phyloP scores from a whole-genome alignment of 2,329 filamentous ascomycete genomes.

The Aspergillus luchuensis region DNA sequence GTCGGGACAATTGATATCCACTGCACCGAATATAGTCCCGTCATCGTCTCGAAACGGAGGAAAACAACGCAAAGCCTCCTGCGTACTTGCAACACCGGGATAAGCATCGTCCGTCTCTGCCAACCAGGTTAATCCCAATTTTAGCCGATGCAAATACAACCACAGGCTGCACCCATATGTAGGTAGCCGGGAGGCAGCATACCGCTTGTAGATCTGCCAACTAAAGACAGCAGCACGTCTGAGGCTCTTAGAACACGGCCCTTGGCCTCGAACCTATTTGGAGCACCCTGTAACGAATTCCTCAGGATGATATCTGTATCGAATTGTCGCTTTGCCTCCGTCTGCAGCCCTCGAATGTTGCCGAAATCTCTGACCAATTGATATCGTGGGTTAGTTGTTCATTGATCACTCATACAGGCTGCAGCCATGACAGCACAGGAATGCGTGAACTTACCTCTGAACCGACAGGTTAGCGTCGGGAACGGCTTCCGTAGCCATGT shows the following conservation, averaged over 20 bases:
- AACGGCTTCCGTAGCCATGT: slow-evolving; percentile 16
- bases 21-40: slow-evolving; percentile 20
- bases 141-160: slow-evolving; percentile 6
- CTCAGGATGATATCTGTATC: slow-evolving; percentile 23
- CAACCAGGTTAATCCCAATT: neutral
- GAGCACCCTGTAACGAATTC: slow-evolving; percentile 14
- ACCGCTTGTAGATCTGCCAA: slow-evolving; percentile 24
- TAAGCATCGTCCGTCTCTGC: slow-evolving; percentile 17
- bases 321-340: slow-evolving; percentile 19
- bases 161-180: slow-evolving; percentile 9
- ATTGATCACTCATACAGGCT: neutral
- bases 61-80: slow-evolving; percentile 31
- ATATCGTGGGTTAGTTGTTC: slow-evolving; percentile 4
- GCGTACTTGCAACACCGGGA: slow-evolving; percentile 27
- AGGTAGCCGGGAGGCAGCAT: slow-evolving; percentile 12
- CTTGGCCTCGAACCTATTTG: slow-evolving; percentile 18
- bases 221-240: slow-evolving; percentile 26
- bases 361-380: slow-evolving; percentile 15
- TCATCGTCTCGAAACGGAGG: slow-evolving; percentile 32
- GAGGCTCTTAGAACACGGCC: slow-evolving; percentile 26
- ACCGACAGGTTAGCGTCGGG: slow-evolving; percentile 9
- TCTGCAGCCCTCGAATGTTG: slow-evolving; percentile 8
- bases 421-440: slow-evolving; percentile 1
- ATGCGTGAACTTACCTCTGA: slow-evolving; percentile 17
- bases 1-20: slow-evolving; percentile 30